Conservation (phyloP, 495 filamentous ascomycete species). For the Hypoxylon intermedium region DNA sequence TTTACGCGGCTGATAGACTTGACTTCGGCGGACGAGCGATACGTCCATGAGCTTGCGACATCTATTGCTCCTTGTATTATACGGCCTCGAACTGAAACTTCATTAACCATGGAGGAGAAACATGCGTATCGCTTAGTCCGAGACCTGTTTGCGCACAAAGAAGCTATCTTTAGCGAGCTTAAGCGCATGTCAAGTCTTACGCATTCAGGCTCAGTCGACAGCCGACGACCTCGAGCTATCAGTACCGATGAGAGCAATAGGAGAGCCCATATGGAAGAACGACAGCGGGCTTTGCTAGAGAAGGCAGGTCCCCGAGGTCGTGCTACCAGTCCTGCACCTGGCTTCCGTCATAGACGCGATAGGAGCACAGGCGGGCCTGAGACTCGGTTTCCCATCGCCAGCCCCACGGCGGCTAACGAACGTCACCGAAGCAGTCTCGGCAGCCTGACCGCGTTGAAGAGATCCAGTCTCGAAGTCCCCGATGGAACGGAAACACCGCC, state of each 20-base stretch:
- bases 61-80: constrained; percentile 86
- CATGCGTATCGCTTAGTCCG: constrained; percentile 91
- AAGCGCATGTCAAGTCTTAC: constrained; percentile 83
- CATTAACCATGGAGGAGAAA: constrained; percentile 92
- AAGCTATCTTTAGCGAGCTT: constrained; percentile 91
- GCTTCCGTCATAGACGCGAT: constrained; percentile 72
- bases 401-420: constrained; percentile 61
- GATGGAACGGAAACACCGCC: constrained; percentile 45
- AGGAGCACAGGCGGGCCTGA: constrained; percentile 79
- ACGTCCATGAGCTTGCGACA: constrained; percentile 76
- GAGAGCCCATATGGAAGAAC: constrained; percentile 89
- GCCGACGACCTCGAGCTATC: constrained; percentile 80
- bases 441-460: constrained; percentile 44
- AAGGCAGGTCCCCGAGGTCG: constrained; percentile 68
- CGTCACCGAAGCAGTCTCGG: constrained; percentile 54
- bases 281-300: constrained; percentile 80
- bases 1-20: constrained; percentile 96
- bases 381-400: constrained; percentile 87
- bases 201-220: constrained; percentile 58
- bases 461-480: constrained; percentile 57
- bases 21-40: constrained; percentile 92
- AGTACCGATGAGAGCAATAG: constrained; percentile 97
- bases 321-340: constrained; percentile 75
- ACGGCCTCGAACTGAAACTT: constrained; percentile 82
- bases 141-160: constrained; percentile 92